These are phyloP conservation scores for Pulveroboletus sp. DNA, from an alignment of 768 basidiomycete species.

Conservation along the genomic window DNA sequence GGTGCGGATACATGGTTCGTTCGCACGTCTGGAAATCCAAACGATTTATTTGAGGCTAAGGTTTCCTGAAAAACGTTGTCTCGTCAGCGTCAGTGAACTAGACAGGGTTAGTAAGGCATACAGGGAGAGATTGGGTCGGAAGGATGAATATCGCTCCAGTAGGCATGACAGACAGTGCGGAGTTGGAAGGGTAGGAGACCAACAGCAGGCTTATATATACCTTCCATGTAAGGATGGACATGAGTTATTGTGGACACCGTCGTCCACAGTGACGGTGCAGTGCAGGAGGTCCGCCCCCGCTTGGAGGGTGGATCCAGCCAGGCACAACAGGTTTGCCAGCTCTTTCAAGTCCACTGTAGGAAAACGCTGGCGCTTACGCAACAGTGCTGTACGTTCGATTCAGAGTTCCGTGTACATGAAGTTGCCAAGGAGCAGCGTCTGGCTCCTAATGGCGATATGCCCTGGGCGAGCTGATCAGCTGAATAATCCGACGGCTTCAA, in stretches of 20 bases:
- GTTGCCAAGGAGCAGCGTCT: background rate
- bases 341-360: slow-evolving; percentile 7
- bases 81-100: background rate
- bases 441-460: background rate
- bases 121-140: slow-evolving; percentile 4
- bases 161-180: slow-evolving; percentile 8
- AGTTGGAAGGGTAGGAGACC: background rate
- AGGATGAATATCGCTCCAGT: background rate
- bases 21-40: background rate
- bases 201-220: slow-evolving; percentile 10
- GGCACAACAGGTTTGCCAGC: slow-evolving; percentile 1
- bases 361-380: background rate
- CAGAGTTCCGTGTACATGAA: background rate
- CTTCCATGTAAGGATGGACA: slow-evolving; percentile 3
- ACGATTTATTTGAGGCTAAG: background rate
- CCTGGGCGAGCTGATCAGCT: background rate
- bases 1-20: background rate
- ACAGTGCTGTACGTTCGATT: background rate
- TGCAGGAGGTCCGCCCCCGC: background rate
- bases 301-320: background rate
- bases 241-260: slow-evolving; percentile 8
- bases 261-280: slow-evolving; percentile 4
- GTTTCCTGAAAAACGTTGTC: slow-evolving; percentile 3
- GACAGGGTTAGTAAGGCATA: background rate
- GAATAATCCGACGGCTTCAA: background rate